Evolutionary conservation across 2,329 filamentous ascomycete species (phyloP).

Genomic region (Incumbomyces delicatus): DNA sequence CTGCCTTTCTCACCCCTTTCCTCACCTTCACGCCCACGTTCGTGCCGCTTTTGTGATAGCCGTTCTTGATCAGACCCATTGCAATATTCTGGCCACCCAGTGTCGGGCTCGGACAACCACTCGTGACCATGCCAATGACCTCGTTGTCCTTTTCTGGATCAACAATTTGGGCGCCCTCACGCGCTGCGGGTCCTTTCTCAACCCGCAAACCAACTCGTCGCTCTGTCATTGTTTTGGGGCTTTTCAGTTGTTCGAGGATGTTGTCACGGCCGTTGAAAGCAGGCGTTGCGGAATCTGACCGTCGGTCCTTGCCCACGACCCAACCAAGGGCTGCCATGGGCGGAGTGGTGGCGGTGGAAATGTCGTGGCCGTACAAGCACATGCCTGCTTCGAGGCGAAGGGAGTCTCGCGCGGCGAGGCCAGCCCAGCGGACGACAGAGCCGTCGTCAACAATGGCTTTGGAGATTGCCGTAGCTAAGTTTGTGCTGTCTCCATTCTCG

Average conservation of each 20-base stretch:
- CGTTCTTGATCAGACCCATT: constrained; percentile 83
- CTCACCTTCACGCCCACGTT: constrained; percentile 69
- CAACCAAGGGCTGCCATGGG: constrained; percentile 60
- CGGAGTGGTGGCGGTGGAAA: constrained; percentile 67
- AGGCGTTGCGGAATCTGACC: constrained; percentile 42
- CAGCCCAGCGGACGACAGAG: constrained; percentile 67
- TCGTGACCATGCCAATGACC: constrained; percentile 72
- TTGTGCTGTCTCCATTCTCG: constrained; percentile 46
- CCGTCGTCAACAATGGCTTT: constrained; percentile 57
- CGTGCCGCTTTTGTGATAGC: constrained; percentile 73
- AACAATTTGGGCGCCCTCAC: constrained; percentile 77
- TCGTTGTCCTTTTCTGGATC: constrained; percentile 43
- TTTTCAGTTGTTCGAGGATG: constrained; percentile 62
- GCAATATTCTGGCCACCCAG: constrained; percentile 77
- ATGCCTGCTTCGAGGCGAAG: constrained; percentile 92
- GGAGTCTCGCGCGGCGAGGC: constrained; percentile 82
- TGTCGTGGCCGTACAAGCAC: constrained; percentile 99
- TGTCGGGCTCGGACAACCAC: constrained; percentile 79
- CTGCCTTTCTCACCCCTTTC: constrained; percentile 63
- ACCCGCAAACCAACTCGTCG: constrained; percentile 74
- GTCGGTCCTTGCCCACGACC: constrained; percentile 75
- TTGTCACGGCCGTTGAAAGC: constrained; percentile 78
- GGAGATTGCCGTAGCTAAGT: constrained; percentile 44
- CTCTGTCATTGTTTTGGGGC: constrained; percentile 53
- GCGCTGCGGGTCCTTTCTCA: constrained; percentile 69